Conservation (phyloP, 1,284 basidiomycete species). For the Tremellales sp. region DNA sequence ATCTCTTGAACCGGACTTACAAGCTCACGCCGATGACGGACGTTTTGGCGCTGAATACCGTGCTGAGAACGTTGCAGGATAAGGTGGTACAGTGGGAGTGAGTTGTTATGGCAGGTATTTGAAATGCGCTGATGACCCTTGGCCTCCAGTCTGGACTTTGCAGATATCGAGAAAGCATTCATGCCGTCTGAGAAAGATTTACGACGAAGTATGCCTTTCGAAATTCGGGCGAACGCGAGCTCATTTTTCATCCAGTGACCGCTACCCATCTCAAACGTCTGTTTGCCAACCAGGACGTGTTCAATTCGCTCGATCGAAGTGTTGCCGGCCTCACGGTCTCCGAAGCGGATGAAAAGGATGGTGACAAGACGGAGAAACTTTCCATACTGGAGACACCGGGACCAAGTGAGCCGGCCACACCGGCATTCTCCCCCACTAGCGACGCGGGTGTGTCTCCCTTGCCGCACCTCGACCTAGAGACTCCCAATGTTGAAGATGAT, state of each 20-base stretch:
- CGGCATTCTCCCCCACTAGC: constrained; percentile 3
- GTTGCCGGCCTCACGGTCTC: constrained; percentile 59
- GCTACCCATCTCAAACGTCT: constrained; percentile 51
- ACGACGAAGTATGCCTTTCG: constrained; percentile 30
- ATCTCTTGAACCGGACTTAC: constrained; percentile 74
- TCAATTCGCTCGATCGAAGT: constrained; percentile 39
- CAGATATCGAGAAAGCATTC: constrained; percentile 54
- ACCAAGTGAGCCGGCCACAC: constrained; percentile 16
- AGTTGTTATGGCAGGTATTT: constrained; percentile 26
- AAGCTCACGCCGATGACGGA: constrained; percentile 73
- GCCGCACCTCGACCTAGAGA: too few species aligned
- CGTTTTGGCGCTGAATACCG: constrained; percentile 82
- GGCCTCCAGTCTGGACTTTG: constrained; percentile 49
- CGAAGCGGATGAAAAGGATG: constrained; percentile 63
- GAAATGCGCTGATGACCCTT: constrained; percentile 5
- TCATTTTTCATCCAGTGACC: constrained; percentile 32
- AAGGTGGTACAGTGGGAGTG: constrained; percentile 90
- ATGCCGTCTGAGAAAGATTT: constrained; percentile 50
- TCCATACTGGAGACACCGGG: constrained; percentile 5
- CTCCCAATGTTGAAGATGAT: constrained; percentile 10
- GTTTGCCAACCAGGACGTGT: constrained; percentile 53
- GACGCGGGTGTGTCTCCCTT: background rate
- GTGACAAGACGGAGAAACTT: constrained; percentile 1
- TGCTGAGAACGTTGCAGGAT: constrained; percentile 83
- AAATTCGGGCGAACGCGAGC: background rate